Conservation (phyloP, 495 filamentous ascomycete genomes). For the Penicillium cosmopolitanum region DNA sequence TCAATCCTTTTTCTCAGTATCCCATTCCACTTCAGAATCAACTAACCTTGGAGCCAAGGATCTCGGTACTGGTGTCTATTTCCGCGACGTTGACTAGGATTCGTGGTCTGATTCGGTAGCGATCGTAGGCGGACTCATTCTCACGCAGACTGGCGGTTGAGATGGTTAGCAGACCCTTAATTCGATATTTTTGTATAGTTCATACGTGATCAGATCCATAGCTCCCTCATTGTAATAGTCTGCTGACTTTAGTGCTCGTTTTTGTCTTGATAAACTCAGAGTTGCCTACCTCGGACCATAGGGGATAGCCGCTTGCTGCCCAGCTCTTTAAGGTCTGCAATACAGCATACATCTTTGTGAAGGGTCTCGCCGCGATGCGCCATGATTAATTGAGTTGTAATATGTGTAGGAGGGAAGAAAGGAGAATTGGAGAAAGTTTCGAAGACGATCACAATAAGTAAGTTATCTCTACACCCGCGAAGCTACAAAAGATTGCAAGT, state of each 20-base stretch:
- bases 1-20: background rate
- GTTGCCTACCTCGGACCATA: conserved; percentile 34
- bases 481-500: background rate
- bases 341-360: conserved; percentile 39
- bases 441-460: conserved; percentile 20
- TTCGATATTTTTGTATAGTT: background rate
- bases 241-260: conserved; percentile 15
- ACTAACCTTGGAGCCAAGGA: conserved; percentile 45
- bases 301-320: conserved; percentile 30
- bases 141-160: conserved; percentile 42
- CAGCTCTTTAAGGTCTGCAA: conserved; percentile 36
- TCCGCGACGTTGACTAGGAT: conserved; percentile 56
- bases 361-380: conserved; percentile 36
- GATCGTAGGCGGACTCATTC: conserved; percentile 54
- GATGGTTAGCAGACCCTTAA: background rate
- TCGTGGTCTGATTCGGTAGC: conserved; percentile 59
- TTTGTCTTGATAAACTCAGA: background rate
- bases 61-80: conserved; percentile 49
- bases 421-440: background rate
- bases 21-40: background rate
- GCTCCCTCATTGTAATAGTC: conserved; percentile 58
- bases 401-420: background rate
- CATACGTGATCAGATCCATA: conserved; percentile 42
- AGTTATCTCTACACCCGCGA: background rate
- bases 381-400: conserved; percentile 22